phyloP scores from a whole-genome alignment of 768 basidiomycete species.

The Leccinum pellstonianum region DNA sequence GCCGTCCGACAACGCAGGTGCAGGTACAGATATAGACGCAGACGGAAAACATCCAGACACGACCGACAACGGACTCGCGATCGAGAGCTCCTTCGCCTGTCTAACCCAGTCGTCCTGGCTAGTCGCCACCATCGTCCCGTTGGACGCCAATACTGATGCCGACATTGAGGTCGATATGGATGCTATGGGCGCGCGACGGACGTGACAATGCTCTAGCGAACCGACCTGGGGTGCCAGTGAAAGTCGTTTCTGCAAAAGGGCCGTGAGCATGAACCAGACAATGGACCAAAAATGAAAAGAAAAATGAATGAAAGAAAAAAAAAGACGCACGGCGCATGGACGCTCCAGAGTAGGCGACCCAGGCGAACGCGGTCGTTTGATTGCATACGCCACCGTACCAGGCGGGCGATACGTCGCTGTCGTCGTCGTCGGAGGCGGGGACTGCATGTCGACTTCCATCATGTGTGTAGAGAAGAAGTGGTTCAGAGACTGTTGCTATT shows the following conservation, averaged over 20 bases:
- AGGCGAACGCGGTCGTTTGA: conserved; percentile 65
- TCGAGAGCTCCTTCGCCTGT: conserved; percentile 65
- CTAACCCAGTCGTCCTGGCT: conserved; percentile 74
- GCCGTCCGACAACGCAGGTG: neutral
- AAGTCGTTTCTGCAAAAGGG: conserved; percentile 54
- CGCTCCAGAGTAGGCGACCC: conserved; percentile 48
- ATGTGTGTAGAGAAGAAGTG: conserved; percentile 11
- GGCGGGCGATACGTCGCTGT: conserved; percentile 34
- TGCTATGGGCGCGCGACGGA: conserved; percentile 32
- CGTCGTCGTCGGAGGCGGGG: conserved; percentile 28
- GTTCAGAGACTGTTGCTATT: neutral
- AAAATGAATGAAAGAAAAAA: no score
- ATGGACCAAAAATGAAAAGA: no score
- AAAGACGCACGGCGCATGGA: conserved; percentile 44
- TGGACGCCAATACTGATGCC: neutral
- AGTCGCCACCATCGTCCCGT: conserved; percentile 25
- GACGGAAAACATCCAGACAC: conserved; percentile 12
- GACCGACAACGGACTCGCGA: conserved; percentile 33
- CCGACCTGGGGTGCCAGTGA: conserved; percentile 39
- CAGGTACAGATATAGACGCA: neutral
- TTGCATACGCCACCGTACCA: conserved; percentile 24
- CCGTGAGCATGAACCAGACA: neutral
- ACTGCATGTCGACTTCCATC: conserved; percentile 61
- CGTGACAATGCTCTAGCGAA: conserved; percentile 17
- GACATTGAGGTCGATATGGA: neutral